These are phyloP conservation scores for Aspergillus nomiae DNA, from an alignment of 2,329 filamentous ascomycete genomes.

Conservation along the genomic window DNA sequence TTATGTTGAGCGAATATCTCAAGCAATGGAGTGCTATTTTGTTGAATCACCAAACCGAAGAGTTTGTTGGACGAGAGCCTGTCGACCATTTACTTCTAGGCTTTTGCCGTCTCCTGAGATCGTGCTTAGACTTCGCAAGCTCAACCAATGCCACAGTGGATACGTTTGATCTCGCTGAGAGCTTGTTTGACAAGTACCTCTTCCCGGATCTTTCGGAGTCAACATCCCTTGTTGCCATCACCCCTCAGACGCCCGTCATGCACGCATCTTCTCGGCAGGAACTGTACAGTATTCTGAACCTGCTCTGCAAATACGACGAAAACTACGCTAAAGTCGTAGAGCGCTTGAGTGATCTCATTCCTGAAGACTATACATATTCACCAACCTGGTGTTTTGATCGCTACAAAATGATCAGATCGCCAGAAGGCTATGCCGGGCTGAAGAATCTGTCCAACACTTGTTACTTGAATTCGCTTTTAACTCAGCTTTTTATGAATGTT, in stretches of 20 bases:
- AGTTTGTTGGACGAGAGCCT: slow-evolving; percentile 51
- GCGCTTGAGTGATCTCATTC: slow-evolving; percentile 53
- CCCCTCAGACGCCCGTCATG: slow-evolving; percentile 52
- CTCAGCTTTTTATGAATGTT: slow-evolving; percentile 94
- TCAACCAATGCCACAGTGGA: slow-evolving; percentile 33
- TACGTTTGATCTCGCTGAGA: slow-evolving; percentile 47
- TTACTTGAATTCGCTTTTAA: slow-evolving; percentile 92
- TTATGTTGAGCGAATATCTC: slow-evolving; percentile 44
- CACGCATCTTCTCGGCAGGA: slow-evolving; percentile 58
- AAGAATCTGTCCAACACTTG: slow-evolving; percentile 93
- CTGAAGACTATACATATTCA: slow-evolving; percentile 63
- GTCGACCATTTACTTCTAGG: slow-evolving; percentile 47
- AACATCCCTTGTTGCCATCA: slow-evolving; percentile 27
- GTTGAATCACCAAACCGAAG: slow-evolving; percentile 44
- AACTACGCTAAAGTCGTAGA: slow-evolving; percentile 58
- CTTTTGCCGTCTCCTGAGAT: slow-evolving; percentile 46
- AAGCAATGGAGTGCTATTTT: slow-evolving; percentile 47
- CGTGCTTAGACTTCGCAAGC: slow-evolving; percentile 44
- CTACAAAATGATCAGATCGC: slow-evolving; percentile 67
- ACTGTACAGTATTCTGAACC: slow-evolving; percentile 63
- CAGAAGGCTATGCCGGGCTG: slow-evolving; percentile 85
- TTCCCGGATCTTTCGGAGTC: slow-evolving; percentile 59
- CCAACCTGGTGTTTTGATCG: slow-evolving; percentile 66
- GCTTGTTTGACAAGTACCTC: slow-evolving; percentile 65
- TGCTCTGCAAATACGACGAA: slow-evolving; percentile 54